These are phyloP conservation scores for Bathelium albidoporum DNA, from an alignment of 495 filamentous ascomycete genomes.

Conservation along the genomic window DNA sequence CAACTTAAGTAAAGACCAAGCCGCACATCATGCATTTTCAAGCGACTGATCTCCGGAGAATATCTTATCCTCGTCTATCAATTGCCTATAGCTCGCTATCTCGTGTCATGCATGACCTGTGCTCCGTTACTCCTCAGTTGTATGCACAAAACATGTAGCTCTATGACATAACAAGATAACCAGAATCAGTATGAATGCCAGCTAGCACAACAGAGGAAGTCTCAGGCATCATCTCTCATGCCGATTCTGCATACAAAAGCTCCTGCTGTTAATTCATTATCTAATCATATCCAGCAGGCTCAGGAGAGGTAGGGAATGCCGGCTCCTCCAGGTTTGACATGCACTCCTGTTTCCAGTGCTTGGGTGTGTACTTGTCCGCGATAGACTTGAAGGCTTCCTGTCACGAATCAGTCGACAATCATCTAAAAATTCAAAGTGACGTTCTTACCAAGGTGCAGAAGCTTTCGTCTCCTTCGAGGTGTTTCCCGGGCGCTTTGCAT, in stretches of 20 bases:
- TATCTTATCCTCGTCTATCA: too few relatives aligned
- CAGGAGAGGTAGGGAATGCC: constrained; percentile 35
- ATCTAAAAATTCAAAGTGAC: background rate
- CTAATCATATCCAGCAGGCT: background rate
- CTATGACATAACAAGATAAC: too few relatives aligned
- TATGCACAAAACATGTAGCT: too few relatives aligned
- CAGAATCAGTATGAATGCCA: too few relatives aligned
- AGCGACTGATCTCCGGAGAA: too few relatives aligned
- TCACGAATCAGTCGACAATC: constrained; percentile 12
- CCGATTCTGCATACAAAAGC: background rate
- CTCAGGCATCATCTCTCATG: background rate
- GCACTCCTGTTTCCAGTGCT: constrained; percentile 70
- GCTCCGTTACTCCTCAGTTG: too few relatives aligned
- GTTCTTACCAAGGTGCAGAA: constrained; percentile 77
- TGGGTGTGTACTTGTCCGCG: constrained; percentile 79
- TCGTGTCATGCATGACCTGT: too few relatives aligned
- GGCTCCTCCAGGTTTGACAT: constrained; percentile 49
- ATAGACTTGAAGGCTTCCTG: constrained; percentile 84
- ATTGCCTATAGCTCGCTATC: too few relatives aligned
- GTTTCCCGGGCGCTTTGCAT: constrained; percentile 65
- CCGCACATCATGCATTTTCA: too few relatives aligned
- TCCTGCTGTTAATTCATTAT: background rate
- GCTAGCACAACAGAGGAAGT: too few relatives aligned
- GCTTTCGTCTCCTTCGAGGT: constrained; percentile 76
- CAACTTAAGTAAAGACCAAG: too few relatives aligned